Conservation (phyloP, 1,284 basidiomycete species). For the Ganoderma boninense region DNA sequence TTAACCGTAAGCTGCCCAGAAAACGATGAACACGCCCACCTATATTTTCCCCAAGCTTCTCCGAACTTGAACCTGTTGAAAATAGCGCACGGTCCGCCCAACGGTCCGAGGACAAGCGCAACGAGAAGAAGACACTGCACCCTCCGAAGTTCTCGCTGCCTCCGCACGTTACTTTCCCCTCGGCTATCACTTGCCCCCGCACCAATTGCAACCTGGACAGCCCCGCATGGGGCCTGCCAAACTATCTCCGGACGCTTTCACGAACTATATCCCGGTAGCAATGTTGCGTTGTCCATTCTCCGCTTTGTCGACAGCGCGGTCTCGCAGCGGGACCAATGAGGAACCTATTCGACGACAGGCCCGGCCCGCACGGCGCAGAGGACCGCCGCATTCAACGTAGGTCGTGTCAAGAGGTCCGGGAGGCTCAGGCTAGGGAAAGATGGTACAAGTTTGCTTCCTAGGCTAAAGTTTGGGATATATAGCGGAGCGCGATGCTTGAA, state of each 20-base stretch:
- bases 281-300: not conserved
- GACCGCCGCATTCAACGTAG: not conserved
- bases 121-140: not conserved
- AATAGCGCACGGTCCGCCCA: constrained; percentile 1
- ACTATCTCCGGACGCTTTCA: not conserved
- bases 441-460: not conserved
- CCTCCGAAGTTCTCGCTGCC: constrained; percentile 11
- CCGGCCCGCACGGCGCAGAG: not conserved
- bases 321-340: not conserved
- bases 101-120: not conserved
- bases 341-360: not conserved
- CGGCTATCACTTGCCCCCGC: not conserved
- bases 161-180: constrained; percentile 7
- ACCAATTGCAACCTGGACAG: not conserved
- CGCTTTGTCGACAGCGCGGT: not conserved
- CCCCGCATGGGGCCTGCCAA: not conserved
- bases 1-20: not conserved
- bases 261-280: not conserved
- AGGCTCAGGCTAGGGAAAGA: not conserved
- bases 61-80: not conserved
- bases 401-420: not conserved
- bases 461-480: not conserved
- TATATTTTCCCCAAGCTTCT: not conserved
- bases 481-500: not conserved
- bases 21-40: not conserved